Evolutionary conservation across 768 basidiomycete genomes (phyloP), one percentile per base, ranked within the genome.

Genomic region (Coprinellus micaceus): DNA sequence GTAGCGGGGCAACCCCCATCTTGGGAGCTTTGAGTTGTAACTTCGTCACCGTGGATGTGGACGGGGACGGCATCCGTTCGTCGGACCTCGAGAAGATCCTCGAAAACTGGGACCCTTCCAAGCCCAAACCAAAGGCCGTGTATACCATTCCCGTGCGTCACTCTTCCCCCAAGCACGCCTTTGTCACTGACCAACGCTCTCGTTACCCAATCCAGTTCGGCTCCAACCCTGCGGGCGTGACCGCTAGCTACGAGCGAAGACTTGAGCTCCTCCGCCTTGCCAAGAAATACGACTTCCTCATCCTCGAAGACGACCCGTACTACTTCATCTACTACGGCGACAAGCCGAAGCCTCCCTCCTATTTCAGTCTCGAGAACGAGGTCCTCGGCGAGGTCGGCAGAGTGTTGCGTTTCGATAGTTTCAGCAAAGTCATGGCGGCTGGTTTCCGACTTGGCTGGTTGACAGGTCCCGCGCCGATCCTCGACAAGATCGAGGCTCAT

Each of bases 231-330:
- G 87, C 86, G 11, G 92, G 92, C 12, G 80, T 81, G 65, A 93
- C 91, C 1, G 81, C 88, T 5, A 77, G 85, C 5, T 70, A 81
- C 30, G 79, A 83, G 58, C 81, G 94, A 36, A 79, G 88, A 36
- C 74, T 83, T 65, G 81, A 84, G 63, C 81, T 91, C 17, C 79
- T 95, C 17, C 69, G 73, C 50, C 75, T 95, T 6, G 84, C 86
- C 17, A 77, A 80, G 52, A 77, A 88, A 64, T 78, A 91, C 67
- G 78, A 88, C 63, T 81, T 95, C 61, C 64, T 95, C 45, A 88
- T 95, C 63, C 72, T 94, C 40, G 92, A 94, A 79, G 90, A 92
- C 62, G 89, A 91, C 66, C 89, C 89, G 0, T 89, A 88, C 64
- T 85, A 77, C 64, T 85, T 83, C 60, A 68, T 91, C 43, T 90